These are phyloP conservation scores for Lachnellula cervina DNA, from an alignment of 2,329 filamentous ascomycete genomes.

Conservation along the genomic window DNA sequence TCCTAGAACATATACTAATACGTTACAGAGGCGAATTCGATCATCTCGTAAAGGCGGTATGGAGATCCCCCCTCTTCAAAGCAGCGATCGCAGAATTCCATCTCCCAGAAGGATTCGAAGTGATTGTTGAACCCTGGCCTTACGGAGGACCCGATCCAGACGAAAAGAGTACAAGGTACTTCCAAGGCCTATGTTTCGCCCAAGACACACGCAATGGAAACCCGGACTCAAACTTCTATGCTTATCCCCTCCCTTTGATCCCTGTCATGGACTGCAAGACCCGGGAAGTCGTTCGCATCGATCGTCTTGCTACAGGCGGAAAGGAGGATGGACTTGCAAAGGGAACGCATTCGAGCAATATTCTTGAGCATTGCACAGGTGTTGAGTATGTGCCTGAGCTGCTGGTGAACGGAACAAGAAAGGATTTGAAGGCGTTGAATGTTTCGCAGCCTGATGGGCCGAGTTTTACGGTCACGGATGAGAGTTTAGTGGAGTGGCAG, in stretches of 20 bases:
- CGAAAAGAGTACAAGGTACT: slow-evolving; percentile 45
- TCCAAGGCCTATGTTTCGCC: slow-evolving; percentile 51
- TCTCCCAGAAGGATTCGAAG: slow-evolving; percentile 49
- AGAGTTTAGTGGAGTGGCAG: slow-evolving; percentile 44
- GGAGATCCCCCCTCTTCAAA: slow-evolving; percentile 48
- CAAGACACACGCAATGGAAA: slow-evolving; percentile 33
- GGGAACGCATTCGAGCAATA: slow-evolving; percentile 39
- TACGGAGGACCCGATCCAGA: slow-evolving; percentile 48
- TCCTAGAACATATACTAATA: background rate
- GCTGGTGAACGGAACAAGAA: slow-evolving; percentile 35
- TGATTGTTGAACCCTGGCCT: slow-evolving; percentile 51
- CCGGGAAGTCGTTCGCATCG: slow-evolving; percentile 43
- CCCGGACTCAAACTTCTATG: slow-evolving; percentile 41
- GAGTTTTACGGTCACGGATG: slow-evolving; percentile 48
- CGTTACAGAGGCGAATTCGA: slow-evolving; percentile 42
- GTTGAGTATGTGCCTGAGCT: slow-evolving; percentile 38
- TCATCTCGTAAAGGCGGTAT: slow-evolving; percentile 43
- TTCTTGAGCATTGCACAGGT: slow-evolving; percentile 38
- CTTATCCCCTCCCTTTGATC: slow-evolving; percentile 44
- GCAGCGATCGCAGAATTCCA: slow-evolving; percentile 46
- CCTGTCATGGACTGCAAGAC: slow-evolving; percentile 45
- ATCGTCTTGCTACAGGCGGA: slow-evolving; percentile 38
- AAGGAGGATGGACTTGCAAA: slow-evolving; percentile 37
- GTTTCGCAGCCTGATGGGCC: slow-evolving; percentile 59
- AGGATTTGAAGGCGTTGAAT: slow-evolving; percentile 54